phyloP scores from a whole-genome alignment of 2,329 filamentous ascomycete genomes.

The Calonectria hongkongensis region DNA sequence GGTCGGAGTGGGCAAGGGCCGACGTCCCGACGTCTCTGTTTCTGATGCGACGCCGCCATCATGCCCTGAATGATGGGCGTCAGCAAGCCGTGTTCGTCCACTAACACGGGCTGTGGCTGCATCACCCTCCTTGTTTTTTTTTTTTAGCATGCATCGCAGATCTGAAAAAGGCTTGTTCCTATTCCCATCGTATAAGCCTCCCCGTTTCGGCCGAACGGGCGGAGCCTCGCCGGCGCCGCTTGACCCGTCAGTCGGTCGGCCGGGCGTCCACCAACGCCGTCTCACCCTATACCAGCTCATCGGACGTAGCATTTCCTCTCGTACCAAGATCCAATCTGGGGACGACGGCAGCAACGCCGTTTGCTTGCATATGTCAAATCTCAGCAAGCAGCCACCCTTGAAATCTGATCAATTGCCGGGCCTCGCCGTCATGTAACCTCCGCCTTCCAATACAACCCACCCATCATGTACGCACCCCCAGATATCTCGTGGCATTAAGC shows the following conservation, averaged over 20 bases:
- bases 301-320: background rate
- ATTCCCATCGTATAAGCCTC: background rate
- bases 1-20: conserved; percentile 1
- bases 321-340: conserved; percentile 21
- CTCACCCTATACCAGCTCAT: conserved; percentile 12
- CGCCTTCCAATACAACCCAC: background rate
- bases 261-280: background rate
- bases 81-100: background rate
- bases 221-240: background rate
- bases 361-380: conserved; percentile 1
- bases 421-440: conserved; percentile 5
- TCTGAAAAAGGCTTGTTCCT: background rate
- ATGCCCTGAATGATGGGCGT: background rate
- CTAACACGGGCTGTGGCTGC: background rate
- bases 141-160: background rate
- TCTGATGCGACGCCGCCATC: background rate
- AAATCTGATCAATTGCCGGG: conserved; percentile 7
- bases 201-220: conserved; percentile 9
- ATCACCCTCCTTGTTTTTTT: background rate
- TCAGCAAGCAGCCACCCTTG: background rate
- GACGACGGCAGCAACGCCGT: background rate
- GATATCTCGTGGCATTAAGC: background rate
- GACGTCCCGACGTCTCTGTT: background rate
- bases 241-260: too few species aligned
- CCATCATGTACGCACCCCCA: background rate